Base-by-base conservation (phyloP, 2,329 filamentous ascomycete species). In the Podosphaera leucotricha region DNA sequence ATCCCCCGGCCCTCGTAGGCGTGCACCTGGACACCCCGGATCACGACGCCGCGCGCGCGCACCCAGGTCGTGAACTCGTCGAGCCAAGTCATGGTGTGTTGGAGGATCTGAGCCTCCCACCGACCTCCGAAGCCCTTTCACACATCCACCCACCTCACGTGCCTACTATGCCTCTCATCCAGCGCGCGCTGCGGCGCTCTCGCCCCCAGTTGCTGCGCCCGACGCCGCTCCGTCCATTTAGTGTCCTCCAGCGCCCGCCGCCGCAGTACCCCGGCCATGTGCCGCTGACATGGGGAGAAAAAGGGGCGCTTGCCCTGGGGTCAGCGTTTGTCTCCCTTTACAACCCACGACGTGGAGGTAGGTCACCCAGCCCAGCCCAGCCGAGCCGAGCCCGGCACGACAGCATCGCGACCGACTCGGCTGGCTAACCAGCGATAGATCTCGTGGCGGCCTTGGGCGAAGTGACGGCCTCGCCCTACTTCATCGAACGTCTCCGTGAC, bases 381-480 rank as follows among this genome's bases (percentile, higher is more conserved):
- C 15, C n/a, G n/a, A n/a, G 30, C 13, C 28, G 10, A 3, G 10
- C 28, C 3, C 28, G 28, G 4, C 4, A 13, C 11, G 8, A 13
- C 15, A 11, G 10, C 15, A 6, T 28, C 24, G 28, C 28, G 6
- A n/a, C 6, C 15, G 28, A 11, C 28, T 7, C 28, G 28, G 8
- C 15, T 11, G 28, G 28, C 28, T 33, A 33, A 33, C 28, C 28
- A 3, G 10, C 1, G 15, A 33, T 55, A 83, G 90, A 98, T 64
- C 75, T 98, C 52, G 92, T 98, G 54, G 90, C 90, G 28, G 74
- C 84, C 28, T 73, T 92, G n/a, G 87, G 86, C 57, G 90, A 98
- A 67, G 77, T 86, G 22, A 95, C 90, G 2, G 84, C 86, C 19
- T 84, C 86, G 8, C 90, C 90, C 11, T 93, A 85, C 69, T 94